Evolutionary conservation across 2,329 filamentous ascomycete genomes (phyloP), one percentile per base, ranked within the genome.

Genomic region (Monilinia aucupariae): DNA sequence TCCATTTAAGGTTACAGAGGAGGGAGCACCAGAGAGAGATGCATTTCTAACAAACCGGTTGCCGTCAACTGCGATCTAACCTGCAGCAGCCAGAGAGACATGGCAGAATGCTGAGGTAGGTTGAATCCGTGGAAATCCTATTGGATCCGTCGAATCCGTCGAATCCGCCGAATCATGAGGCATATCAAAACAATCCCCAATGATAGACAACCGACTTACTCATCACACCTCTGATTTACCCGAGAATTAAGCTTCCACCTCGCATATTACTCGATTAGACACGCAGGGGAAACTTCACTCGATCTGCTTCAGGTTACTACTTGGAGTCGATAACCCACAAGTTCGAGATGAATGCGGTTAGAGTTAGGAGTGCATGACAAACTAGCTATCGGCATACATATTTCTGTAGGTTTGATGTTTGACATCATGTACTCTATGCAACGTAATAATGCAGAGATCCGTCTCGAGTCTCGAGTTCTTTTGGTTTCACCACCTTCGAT

Each of bases 401-500:
- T n/a, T n/a, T n/a, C n/a, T n/a, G n/a, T n/a, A n/a, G n/a, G 20
- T 34, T 12, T n/a, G 30, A 8, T 10, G 10, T 50, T 50, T 50
- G 27, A 6, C 48, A 32, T 34, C 13, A n/a, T 30, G 8, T n/a
- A 3, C 27, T 30, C 27, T 30, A n/a, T n/a, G n/a, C n/a, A n/a
- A n/a, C n/a, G n/a, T n/a, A 30, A 30, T 30, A n/a, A 47, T 58
- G 41, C 54, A 58, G 48, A 58, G 54, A 27, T 58, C 41, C 54
- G 54, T 47, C 47, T 41, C 54, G 41, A 30, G 27, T 30, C 47
- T 41, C 54, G 41, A 56, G n/a, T 20, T 25, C 30, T 15, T 13
- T 39, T 5, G 13, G 27, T 58, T 43, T 34, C 30, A 47, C 41
- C n/a, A 12, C 15, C 54, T 39, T 34, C 41, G 2, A 58, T 47